These are phyloP conservation scores for Coemansia sp. DNA, from an alignment of 192 early-diverging fungal species.

Conservation along the genomic window DNA sequence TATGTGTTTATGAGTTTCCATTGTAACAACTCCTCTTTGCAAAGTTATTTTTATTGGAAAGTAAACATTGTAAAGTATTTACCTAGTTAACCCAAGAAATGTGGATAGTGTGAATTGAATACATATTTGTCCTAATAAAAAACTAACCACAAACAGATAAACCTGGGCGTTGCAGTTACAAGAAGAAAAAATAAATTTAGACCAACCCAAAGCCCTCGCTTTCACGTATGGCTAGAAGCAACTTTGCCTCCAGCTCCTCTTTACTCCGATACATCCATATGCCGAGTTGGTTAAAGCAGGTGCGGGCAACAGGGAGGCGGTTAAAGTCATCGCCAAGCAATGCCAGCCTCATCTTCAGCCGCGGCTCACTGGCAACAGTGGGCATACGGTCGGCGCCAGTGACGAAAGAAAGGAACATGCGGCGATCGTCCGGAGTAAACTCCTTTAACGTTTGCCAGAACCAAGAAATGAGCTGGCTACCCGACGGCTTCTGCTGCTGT, in stretches of 20 bases:
- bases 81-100: too few species aligned
- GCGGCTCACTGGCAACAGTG: conserved; percentile 60
- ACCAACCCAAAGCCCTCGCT: conserved; percentile 79
- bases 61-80: too few species aligned
- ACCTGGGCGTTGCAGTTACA: too few species aligned
- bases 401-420: conserved; percentile 82
- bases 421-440: conserved; percentile 67
- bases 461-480: conserved; percentile 59
- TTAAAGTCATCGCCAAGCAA: conserved; percentile 64
- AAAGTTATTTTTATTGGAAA: too few species aligned
- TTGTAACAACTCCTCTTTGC: too few species aligned
- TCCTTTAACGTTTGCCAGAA: conserved; percentile 82
- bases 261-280: conserved; percentile 75
- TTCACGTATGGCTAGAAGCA: conserved; percentile 77
- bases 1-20: too few species aligned
- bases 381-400: conserved; percentile 94
- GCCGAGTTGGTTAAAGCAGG: conserved; percentile 92
- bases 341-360: conserved; percentile 68
- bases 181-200: conserved; percentile 17
- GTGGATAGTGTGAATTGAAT: background rate
- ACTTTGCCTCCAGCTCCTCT: conserved; percentile 68
- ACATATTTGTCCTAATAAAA: background rate
- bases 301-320: conserved; percentile 87
- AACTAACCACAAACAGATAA: background rate
- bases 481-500: background rate